Evolutionary conservation across 257 asterid genomes (phyloP), one percentile per base, ranked within the genome.

Genomic region (Solanum tarapatanum): DNA sequence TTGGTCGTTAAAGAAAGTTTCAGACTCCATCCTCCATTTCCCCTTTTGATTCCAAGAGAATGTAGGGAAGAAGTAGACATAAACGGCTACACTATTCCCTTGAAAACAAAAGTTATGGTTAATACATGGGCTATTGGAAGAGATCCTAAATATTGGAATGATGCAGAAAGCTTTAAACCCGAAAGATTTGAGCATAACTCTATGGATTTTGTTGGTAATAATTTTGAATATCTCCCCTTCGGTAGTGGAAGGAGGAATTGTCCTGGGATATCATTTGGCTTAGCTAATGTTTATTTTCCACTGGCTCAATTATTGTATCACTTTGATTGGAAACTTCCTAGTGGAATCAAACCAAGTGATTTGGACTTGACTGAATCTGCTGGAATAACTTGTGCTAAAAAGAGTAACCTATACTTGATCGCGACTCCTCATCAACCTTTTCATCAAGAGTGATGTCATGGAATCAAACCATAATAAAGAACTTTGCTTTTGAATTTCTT

Each of bases 121-220:
- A 87, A 87, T 11, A 55, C 11, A 2, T 88, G 90, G 88, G 90
- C 88, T 4, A 84, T 88, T 7, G 74, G 75, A 2, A 86, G 88
- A 77, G 86, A 88, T 30, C 82, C 89, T 11, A 69, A 11, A 33
- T 55, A 19, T 11, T 88, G 75, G 87, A 19, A 17, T 33, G 84
- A 76, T 0, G 23, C 2, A n/a, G 12, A 76, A 76, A 37, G 33
- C 6, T 76, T 76, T n/a, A n/a, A 87, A n/a, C 87, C 77, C 0
- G 51, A 74, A 0, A 36, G 32, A 74, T 74, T 36, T 35, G 51
- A 73, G 80, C 1, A 8, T 13, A 33, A 19, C 5, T 33, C 2
- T 19, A 4, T 33, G 8, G 45, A 73, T 19, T 73, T 73, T 73
- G 12, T 8, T 73, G 45, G 17, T 19, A 33, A 19, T 73, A 73